Base-by-base conservation (phyloP, 192 early-diverging fungal genomes). In the Backusella sp. region DNA sequence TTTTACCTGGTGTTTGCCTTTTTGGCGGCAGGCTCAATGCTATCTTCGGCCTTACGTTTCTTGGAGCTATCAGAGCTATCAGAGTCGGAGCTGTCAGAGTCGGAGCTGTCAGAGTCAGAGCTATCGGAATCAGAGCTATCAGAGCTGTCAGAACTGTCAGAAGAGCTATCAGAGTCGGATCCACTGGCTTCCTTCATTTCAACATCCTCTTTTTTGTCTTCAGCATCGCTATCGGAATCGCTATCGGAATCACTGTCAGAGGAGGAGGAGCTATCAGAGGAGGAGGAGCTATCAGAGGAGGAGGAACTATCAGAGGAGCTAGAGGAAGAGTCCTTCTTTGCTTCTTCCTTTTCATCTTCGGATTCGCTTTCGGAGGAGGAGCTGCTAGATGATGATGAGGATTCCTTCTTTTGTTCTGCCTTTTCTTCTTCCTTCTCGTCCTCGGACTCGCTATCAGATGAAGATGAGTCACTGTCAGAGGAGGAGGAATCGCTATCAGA, bases 1-100 rank as follows among this genome's bases (percentile, higher is more conserved):
- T 39, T 66, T 49, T 77, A 78, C 56, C 53, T 70, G 46, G 49
- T 56, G 30, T 35, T 59, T 39, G 70, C 69, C 34, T 73, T 80
- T 19, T 65, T n/a, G n/a, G n/a, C 42, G 9, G 69, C 28, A 7
- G 69, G 44, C 42, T 66, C 79, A 62, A 78, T 69, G 19, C 14
- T n/a, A 70, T 77, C 78, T 30, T 84, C 82, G 21, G 76, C 76
- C 74, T 80, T 83, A 71, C 79, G 85, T 75, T 84, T 90, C 66
- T 86, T 84, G 39, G 80, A 71, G 23, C 80, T 68, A 26, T 68
- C 80, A 1, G 82, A 62, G 15, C 32, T 34, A 14, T 70, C 62
- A 49, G 53, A 66, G 44, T 72, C 71, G 12, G 56, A 62, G 3
- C 56, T 62, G 3, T 67, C 66, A 19, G 66, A 67, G 17, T 32